Evolutionary conservation across 1,139 yeast genomes (phyloP), one percentile per base, ranked within the genome.

Genomic region (Hyphopichia wangnamkhiaoensis): DNA sequence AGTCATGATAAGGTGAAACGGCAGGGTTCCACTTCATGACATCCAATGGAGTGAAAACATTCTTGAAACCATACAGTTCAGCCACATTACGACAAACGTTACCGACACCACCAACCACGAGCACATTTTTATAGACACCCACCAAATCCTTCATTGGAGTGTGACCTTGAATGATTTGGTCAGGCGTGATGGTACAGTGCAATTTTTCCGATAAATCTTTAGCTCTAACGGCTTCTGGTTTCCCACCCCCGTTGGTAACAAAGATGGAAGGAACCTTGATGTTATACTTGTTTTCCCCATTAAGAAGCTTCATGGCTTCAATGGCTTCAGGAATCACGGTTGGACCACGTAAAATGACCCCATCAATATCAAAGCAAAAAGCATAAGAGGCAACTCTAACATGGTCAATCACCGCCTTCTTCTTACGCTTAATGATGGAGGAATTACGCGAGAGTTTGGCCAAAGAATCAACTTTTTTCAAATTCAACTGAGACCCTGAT

Each of bases 161-260:
- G 60, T 86, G 95, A 40, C 95, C 94, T 61, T 87, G 95, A 52
- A 87, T 85, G 46, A 87, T 84, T 61, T 87, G 95, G 37, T 82
- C 90, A 27, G 81, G 79, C 6, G 84, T 77, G 42, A 86, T 79
- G 33, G 75, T 75, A 29, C 76, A 65, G n/a, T 72, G 73, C 48
- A 86, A 72, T 45, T 89, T 66, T 37, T 74, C 68, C 27, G 82
- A 70, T 54, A 87, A 71, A 52, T 85, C 91, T 38, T 73, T 73
- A 32, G 93, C 84, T 54, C 95, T 70, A 16, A 76, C 82, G 46
- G 71, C 63, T 57, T 87, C 95, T 6, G 89, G 86, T 56, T 84
- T 80, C 39, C 95, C 95, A 50, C 95, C 95, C 49, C 95, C 95
- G 58, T 87, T 87, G 31, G 95, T 87, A 49, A 87, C 93, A 61